phyloP scores from a whole-genome alignment of 495 filamentous ascomycete species.

The Hypomontagnella monticulosa region DNA sequence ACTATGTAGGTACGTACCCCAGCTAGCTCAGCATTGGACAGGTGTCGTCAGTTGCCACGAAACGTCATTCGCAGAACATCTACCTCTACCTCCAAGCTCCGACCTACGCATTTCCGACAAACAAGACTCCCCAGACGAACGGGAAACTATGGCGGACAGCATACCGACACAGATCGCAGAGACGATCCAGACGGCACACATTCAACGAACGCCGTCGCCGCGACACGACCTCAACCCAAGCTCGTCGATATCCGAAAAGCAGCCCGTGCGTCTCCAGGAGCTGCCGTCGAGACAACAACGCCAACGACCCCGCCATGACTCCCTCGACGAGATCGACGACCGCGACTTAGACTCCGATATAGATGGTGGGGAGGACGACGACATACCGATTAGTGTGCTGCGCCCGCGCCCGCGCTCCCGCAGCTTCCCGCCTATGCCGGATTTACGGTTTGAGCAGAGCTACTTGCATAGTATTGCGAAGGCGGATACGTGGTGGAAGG shows the following conservation, averaged over 20 bases:
- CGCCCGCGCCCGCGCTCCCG: conserved; percentile 57
- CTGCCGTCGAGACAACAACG: conserved; percentile 5
- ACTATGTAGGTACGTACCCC: neutral
- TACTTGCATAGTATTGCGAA: conserved; percentile 85
- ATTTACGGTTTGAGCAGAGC: conserved; percentile 96
- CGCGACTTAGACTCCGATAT: conserved; percentile 37
- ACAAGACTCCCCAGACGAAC: neutral
- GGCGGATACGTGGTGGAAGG: conserved; percentile 77
- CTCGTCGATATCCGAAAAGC: conserved; percentile 70
- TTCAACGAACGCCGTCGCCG: conserved; percentile 73
- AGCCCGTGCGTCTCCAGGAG: conserved; percentile 49
- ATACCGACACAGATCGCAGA: conserved; percentile 72
- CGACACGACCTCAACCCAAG: conserved; percentile 83
- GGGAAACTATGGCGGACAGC: conserved; percentile 48
- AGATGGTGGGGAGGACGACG: conserved; percentile 55
- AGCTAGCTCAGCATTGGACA: neutral
- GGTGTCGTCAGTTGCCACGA: conserved; percentile 21
- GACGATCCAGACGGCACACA: conserved; percentile 79
- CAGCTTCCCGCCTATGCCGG: conserved; percentile 84
- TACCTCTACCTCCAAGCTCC: conserved; percentile 2
- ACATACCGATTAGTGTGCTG: conserved; percentile 67
- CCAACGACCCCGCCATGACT: conserved; percentile 41
- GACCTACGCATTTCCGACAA: neutral
- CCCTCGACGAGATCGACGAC: conserved; percentile 29
- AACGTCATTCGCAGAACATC: conserved; percentile 24